A percentile compares a stretch with the other conserved stretches of the same genome.
These are phyloP conservation scores for Metschnikowia lochheadii DNA, from an alignment of 805 yeast genomes.

Conservation along the genomic window DNA sequence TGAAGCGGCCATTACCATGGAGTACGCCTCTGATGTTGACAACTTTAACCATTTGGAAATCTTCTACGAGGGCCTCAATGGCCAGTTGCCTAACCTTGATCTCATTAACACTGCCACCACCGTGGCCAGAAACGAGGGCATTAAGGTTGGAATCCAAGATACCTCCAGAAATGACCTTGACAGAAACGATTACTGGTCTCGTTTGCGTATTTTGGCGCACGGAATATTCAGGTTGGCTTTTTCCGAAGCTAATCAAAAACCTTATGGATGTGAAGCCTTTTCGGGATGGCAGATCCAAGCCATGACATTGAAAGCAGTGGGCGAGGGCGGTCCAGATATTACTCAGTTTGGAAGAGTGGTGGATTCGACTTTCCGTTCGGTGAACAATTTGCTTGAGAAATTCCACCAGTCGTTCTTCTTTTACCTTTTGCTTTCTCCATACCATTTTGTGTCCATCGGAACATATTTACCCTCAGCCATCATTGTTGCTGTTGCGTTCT, in stretches of 20 bases:
- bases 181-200: constrained; percentile 46
- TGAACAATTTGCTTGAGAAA: constrained; percentile 88
- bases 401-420: constrained; percentile 97
- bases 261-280: constrained; percentile 83
- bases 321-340: constrained; percentile 58
- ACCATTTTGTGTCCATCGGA: constrained; percentile 84
- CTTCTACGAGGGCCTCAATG: constrained; percentile 83
- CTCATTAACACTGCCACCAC: constrained; percentile 76
- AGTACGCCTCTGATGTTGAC: constrained; percentile 66
- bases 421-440: constrained; percentile 75
- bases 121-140: constrained; percentile 71
- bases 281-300: constrained; percentile 97
- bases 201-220: constrained; percentile 54
- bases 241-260: constrained; percentile 60
- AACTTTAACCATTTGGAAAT: constrained; percentile 71
- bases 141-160: constrained; percentile 64
- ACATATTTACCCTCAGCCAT: constrained; percentile 87
- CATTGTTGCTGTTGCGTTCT: constrained; percentile 62
- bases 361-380: constrained; percentile 82
- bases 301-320: constrained; percentile 69
- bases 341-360: constrained; percentile 89
- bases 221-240: constrained; percentile 69
- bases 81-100: constrained; percentile 93
- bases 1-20: constrained; percentile 84
- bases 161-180: constrained; percentile 44